Conservation (phyloP, 371 early-diverging fungal genomes). For the Apophysomyces variabilis region DNA sequence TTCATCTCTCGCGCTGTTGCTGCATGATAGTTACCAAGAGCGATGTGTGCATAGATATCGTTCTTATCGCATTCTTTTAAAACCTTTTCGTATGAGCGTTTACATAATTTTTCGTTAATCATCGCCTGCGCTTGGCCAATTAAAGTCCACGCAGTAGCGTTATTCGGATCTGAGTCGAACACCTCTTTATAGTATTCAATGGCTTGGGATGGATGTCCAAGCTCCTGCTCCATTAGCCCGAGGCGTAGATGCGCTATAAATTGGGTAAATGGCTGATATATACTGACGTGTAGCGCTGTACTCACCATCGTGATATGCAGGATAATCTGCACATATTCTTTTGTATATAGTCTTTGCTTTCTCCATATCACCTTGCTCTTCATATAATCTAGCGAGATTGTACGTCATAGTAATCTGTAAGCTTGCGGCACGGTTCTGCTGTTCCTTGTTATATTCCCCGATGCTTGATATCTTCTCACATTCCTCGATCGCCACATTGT, state of each 20-base stretch:
- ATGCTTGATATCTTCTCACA: slow-evolving; percentile 21
- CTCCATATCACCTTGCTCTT: slow-evolving; percentile 61
- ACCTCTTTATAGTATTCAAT: slow-evolving; percentile 68
- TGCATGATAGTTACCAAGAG: slow-evolving; percentile 84
- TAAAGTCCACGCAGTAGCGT: slow-evolving; percentile 71
- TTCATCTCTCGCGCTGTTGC: slow-evolving; percentile 61
- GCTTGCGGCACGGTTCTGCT: slow-evolving; percentile 20
- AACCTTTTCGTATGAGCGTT: slow-evolving; percentile 78
- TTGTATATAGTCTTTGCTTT: slow-evolving; percentile 73
- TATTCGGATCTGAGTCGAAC: slow-evolving; percentile 65
- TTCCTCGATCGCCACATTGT: slow-evolving; percentile 44
- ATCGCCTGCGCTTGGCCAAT: slow-evolving; percentile 70
- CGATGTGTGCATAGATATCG: slow-evolving; percentile 79
- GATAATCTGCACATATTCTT: slow-evolving; percentile 65
- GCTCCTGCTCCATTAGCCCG: slow-evolving; percentile 65
- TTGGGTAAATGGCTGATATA: slow-evolving; percentile 1
- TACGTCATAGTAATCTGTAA: slow-evolving; percentile 69
- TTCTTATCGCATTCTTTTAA: slow-evolving; percentile 78
- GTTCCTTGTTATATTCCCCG: slow-evolving; percentile 7
- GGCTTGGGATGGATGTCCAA: slow-evolving; percentile 61
- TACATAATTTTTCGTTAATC: slow-evolving; percentile 63
- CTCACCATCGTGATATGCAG: slow-evolving; percentile 71
- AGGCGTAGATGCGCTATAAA: slow-evolving; percentile 73
- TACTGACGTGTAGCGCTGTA: background rate
- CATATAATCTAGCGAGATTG: slow-evolving; percentile 84